Evolutionary conservation across 805 yeast genomes (phyloP), one percentile per base, ranked within the genome.

Genomic region (Blastobotrys americana): DNA sequence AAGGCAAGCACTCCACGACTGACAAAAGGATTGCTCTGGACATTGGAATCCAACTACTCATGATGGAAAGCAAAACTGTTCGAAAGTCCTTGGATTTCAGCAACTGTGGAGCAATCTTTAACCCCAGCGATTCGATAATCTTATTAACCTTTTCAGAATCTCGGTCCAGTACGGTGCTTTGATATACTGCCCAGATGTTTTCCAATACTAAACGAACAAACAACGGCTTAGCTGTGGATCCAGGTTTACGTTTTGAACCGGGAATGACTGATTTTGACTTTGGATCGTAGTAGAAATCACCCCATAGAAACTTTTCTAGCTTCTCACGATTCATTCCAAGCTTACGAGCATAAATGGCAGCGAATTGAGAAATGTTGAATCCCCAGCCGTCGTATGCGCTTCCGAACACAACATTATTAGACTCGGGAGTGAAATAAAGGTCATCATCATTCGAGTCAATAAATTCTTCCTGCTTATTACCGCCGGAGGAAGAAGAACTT

Each of bases 341-440:
- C 56, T 87, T 87, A 40, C 77, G 77, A 65, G 83, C 93, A 60
- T 87, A 86, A 27, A 93, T 78, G 46, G 83, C 80, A 5, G 96
- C 84, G 64, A 93, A 84, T 53, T 93, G 96, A 42, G 85, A 78
- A 41, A 93, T 71, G 36, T 86, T 84, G 63, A 93, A 93, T 1
- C 97, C 99, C 97, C 98, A 93, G 9, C 97, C 97, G 65, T 93
- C 98, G 16, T 84, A 71, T 1, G 98, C 98, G 27, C 80, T 73
- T 0, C 95, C 90, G 68, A 90, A 90, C 0, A 90, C 77, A 3
- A 90, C 96, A 58, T 90, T 90, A 59, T 87, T 87, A 52, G 77
- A 74, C 41, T 82, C 84, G 0, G 99, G 98, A 15, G 85, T 73
- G 51, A 90, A 90, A 60, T 89, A 89, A 20, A 89, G 66, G 55